phyloP scores from a whole-genome alignment of 1,284 basidiomycete species.

The Irpex rosettiformis region DNA sequence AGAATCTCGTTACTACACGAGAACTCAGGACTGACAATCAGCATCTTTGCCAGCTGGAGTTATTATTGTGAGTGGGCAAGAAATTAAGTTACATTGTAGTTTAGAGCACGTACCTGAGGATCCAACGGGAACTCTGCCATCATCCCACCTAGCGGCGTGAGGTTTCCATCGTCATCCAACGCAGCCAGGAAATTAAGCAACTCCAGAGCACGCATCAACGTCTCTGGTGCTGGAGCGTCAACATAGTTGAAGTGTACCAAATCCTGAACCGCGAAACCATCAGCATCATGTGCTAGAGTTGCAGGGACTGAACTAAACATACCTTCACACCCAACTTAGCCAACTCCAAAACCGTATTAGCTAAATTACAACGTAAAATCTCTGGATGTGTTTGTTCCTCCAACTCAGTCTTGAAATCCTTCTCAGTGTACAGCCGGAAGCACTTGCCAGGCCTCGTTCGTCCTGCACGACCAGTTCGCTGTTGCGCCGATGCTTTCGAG shows the following conservation, averaged over 20 bases:
- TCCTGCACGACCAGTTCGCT: too few species aligned
- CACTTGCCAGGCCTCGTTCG: too few species aligned
- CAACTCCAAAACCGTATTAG: too few species aligned
- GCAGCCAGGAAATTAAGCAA: slow-evolving; percentile 91
- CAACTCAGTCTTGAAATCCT: too few species aligned
- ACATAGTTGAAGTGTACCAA: slow-evolving; percentile 94
- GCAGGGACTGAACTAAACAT: too few species aligned
- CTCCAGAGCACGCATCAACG: slow-evolving; percentile 96
- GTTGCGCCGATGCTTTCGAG: too few species aligned
- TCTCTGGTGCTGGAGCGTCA: slow-evolving; percentile 95
- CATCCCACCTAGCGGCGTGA: slow-evolving; percentile 84
- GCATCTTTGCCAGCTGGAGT: slow-evolving; percentile 82
- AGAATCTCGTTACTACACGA: slow-evolving; percentile 95
- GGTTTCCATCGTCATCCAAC: slow-evolving; percentile 90
- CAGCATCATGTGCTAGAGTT: too few species aligned
- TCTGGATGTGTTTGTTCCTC: too few species aligned
- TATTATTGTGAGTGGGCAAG: neutral
- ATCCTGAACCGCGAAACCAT: too few species aligned
- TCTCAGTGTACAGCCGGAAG: too few species aligned
- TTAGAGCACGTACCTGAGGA: slow-evolving; percentile 66
- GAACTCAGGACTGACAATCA: slow-evolving; percentile 94
- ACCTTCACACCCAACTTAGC: too few species aligned
- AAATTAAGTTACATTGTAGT: neutral
- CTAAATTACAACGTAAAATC: too few species aligned
- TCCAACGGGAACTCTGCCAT: slow-evolving; percentile 99